Base-by-base conservation (phyloP, 208 protist genomes). In the Leishmania aethiopica region DNA sequence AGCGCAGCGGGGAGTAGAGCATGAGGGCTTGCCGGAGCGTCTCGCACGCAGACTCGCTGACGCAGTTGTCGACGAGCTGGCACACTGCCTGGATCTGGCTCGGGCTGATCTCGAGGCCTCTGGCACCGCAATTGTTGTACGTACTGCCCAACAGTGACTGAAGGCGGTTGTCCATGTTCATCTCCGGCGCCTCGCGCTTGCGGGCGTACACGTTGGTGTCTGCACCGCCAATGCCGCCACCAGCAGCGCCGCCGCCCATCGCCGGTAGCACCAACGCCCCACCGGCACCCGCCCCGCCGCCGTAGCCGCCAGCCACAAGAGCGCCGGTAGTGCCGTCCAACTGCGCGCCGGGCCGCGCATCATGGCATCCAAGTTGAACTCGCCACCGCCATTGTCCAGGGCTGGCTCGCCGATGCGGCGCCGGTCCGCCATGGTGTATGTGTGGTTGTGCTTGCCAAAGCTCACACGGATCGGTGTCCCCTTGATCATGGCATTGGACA, bases 391-490 rank as follows among this genome's bases (percentile, higher is more conserved):
- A 28, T 62, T 42, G 59, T 69, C 59, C 25, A 75, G 28, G 8
- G 51, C 45, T 59, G 75, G 78, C 71, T 85, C 81, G 35, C 81
- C 82, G 45, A 73, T 86, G 80, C 88, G 87, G 69, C 76, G 75
- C n/a, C 87, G 83, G 60, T 97, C 92, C 1, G 88, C 91, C 85
- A 94, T 91, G 13, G 92, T 95, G 62, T 88, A 87, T 32, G 35
- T 90, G 85, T 97, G 94, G 80, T 96, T 96, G 35, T 85, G 87
- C 80, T 96, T 96, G 72, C 92, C 94, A 77, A 96, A 97, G 79
- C 86, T 96, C 40, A 96, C 91, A 55, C 94, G 93, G 55, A 96
- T 86, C 7, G 93, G 90, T 42, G 85, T 88, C 73, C 94, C 94
- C n/a, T 87, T 80, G 37, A 97, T 55, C 42, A 86, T 85, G 28